Conservation (phyloP, 139 green algal species). For the Nannochloris sp. region DNA sequence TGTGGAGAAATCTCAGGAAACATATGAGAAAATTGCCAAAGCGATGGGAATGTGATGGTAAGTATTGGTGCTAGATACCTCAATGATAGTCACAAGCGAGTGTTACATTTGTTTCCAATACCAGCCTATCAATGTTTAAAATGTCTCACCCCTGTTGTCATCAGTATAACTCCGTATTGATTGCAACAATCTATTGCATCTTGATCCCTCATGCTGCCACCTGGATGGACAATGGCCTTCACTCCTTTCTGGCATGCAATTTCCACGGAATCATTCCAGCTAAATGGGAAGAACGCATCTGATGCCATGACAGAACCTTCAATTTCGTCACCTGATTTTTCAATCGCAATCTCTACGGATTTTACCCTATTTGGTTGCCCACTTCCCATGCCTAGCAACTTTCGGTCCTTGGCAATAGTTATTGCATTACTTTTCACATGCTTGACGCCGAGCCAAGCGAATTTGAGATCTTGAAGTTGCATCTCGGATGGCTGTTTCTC, state of each 20-base stretch:
- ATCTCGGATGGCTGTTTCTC: conserved; percentile 73
- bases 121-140: conserved; percentile 81
- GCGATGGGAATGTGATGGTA: background rate
- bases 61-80: too few species aligned
- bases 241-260: conserved; percentile 92
- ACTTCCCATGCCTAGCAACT: conserved; percentile 94
- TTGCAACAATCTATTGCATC: conserved; percentile 96
- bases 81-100: too few species aligned
- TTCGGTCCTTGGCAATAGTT: conserved; percentile 78
- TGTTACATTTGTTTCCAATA: too few species aligned
- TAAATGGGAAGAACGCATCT: conserved; percentile 99
- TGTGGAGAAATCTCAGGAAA: background rate
- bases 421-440: conserved; percentile 99
- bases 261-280: conserved; percentile 92
- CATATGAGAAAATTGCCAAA: background rate
- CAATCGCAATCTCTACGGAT: conserved; percentile 82
- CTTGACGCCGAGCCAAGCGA: conserved; percentile 96
- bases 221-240: conserved; percentile 89
- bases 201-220: conserved; percentile 84
- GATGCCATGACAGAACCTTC: conserved; percentile 83
- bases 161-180: conserved; percentile 93
- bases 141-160: conserved; percentile 88
- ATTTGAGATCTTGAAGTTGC: conserved; percentile 89
- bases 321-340: conserved; percentile 84
- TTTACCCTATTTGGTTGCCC: conserved; percentile 99